Base-by-base conservation (phyloP, 2,329 filamentous ascomycete genomes). In the Fusarium veterinarium region DNA sequence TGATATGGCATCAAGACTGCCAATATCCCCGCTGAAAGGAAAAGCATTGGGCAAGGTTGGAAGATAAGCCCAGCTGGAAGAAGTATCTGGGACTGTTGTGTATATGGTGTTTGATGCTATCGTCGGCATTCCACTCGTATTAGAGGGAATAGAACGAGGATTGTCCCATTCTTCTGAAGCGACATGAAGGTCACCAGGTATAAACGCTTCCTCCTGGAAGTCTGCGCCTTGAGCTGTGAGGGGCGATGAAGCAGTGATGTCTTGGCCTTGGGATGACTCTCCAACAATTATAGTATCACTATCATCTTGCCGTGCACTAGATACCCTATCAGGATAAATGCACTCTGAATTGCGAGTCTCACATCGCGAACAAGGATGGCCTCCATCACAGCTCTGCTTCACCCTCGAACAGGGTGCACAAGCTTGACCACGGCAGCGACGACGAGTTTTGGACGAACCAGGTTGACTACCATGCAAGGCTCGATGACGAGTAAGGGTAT, bases 271-370 rank as follows among this genome's bases (percentile, higher is more conserved):
- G 1, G 45, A 31, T 1, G 8, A 23, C 0, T 49, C 20, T 23
- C 28, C 14, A 0, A 31, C 20, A 14, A 23, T 6, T 3, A 23
- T 23, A 2, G 46, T 23, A 4, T 11, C 17, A n/a, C 8, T 2
- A 42, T 37, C 37, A 8, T 33, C 17, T 5, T 8, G 16, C 0
- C 7, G 9, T 19, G 12, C 2, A 2, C 14, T 12, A 4, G 19
- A 8, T 1, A 8, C 1, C 6, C 6, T 28, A 1, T 1, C 10
- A 9, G 44, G 6, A 11, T 63, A 42, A 3, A 8, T 9, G 5
- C 55, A 63, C 8, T n/a, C 16, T 4, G 10, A 10, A 0, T 14
- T 8, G 3, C 37, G 46, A 0, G 0, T 3, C 0, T 30, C 16
- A 12, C 55, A 63, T n/a, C 60, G 13, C 1, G 10, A 30, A 10